phyloP scores from a whole-genome alignment of 352 stramenopile genomes.

The Pythium grandisporangium region DNA sequence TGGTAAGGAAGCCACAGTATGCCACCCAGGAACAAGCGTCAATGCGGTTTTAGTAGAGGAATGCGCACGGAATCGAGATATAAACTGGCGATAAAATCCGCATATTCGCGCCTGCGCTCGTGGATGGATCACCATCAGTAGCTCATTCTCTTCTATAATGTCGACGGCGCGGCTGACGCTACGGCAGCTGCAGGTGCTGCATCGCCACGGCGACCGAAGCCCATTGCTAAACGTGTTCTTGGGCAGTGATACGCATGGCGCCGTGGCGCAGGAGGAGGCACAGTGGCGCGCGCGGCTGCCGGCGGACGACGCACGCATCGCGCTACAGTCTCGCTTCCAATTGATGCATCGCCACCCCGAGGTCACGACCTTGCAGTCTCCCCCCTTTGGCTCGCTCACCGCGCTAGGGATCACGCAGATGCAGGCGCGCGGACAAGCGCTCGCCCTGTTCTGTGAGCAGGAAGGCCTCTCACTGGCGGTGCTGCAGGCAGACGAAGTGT shows the following conservation, averaged over 20 bases:
- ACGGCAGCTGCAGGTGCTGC: constrained; percentile 69
- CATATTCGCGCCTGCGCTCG: no score
- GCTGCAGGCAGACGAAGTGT: constrained; percentile 23
- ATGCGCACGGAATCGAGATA: no score
- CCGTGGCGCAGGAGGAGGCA: constrained; percentile 26
- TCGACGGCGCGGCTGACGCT: constrained; percentile 15
- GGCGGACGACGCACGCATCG: constrained; percentile 16
- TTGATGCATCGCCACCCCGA: constrained; percentile 12
- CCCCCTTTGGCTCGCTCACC: constrained; percentile 65
- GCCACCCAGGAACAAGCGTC: no score
- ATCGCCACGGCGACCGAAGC: constrained; percentile 74
- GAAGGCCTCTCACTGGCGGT: constrained; percentile 32
- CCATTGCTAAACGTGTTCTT: constrained; percentile 64
- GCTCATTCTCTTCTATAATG: no score
- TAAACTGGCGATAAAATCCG: no score
- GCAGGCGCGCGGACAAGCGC: constrained; percentile 23
- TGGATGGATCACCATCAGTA: no score
- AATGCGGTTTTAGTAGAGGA: no score
- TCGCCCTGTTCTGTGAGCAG: constrained; percentile 23
- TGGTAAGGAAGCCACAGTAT: no score
- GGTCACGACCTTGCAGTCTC: constrained; percentile 27
- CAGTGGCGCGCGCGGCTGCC: constrained; percentile 42
- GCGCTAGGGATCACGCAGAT: constrained; percentile 58
- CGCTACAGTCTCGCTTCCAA: constrained; percentile 22
- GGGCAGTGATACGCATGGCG: constrained; percentile 13